phyloP scores from a whole-genome alignment of 2,329 filamentous ascomycete genomes.

The Colletotrichum sp. region DNA sequence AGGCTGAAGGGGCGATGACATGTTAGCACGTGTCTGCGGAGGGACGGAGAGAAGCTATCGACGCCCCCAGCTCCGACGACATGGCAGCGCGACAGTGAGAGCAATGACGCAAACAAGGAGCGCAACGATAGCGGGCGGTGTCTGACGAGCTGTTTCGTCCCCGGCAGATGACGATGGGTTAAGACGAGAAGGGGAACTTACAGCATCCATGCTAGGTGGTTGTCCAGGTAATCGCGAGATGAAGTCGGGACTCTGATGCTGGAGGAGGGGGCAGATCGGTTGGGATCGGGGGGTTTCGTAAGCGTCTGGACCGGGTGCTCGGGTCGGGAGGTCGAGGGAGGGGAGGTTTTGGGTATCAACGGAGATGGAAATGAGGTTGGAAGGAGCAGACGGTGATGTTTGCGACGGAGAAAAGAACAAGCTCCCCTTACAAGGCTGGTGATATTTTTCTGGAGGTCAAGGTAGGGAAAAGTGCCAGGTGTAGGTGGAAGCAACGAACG shows the following conservation, averaged over 20 bases:
- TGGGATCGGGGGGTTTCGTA: conserved; percentile 14
- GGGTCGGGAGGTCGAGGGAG: conserved; percentile 5
- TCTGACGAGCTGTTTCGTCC: neutral
- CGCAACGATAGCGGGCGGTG: neutral
- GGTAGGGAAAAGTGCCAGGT: conserved; percentile 22
- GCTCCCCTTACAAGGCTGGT: conserved; percentile 24
- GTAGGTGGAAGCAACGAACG: conserved; percentile 20
- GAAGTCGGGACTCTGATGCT: neutral
- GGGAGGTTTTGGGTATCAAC: conserved; percentile 22
- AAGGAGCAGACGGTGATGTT: conserved; percentile 19
- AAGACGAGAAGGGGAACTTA: conserved; percentile 1
- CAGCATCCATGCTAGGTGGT: conserved; percentile 23
- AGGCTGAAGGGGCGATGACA: conserved; percentile 31
- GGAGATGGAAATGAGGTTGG: conserved; percentile 20
- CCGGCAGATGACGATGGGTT: neutral
- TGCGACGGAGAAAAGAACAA: conserved; percentile 22
- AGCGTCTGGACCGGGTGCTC: conserved; percentile 4
- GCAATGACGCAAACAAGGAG: neutral
- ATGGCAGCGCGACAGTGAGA: neutral
- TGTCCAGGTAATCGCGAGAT: conserved; percentile 18
- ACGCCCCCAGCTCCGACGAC: neutral
- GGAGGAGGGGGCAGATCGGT: conserved; percentile 7
- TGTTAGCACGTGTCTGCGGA: conserved; percentile 10
- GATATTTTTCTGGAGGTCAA: conserved; percentile 25
- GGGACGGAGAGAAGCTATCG: conserved; percentile 11